These are phyloP conservation scores for Curvularia hawaiiensis DNA, from an alignment of 2,329 filamentous ascomycete species.

Conservation along the genomic window DNA sequence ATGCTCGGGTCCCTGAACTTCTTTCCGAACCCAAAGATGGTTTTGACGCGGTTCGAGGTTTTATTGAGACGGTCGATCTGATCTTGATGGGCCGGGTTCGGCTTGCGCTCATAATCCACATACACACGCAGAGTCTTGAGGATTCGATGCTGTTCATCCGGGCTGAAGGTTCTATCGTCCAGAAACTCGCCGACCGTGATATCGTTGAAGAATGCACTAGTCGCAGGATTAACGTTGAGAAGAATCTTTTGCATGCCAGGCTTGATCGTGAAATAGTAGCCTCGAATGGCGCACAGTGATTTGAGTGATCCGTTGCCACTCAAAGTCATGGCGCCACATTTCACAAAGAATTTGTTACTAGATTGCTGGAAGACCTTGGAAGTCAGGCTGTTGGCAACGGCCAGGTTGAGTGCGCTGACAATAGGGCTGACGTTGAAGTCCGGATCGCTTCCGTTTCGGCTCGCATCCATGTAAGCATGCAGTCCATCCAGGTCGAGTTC, in stretches of 20 bases:
- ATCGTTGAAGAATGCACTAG: conserved; percentile 17
- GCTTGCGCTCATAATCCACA: not conserved
- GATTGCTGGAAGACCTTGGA: conserved; percentile 3
- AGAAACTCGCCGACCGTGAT: conserved; percentile 18
- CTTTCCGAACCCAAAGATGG: not conserved
- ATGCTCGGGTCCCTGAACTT: not conserved
- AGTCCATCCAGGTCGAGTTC: not conserved
- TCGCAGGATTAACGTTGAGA: conserved; percentile 17
- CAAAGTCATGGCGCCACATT: not conserved
- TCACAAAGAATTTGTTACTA: conserved; percentile 17
- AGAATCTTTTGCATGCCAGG: conserved; percentile 16
- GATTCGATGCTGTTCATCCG: not conserved
- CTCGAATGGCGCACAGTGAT: conserved; percentile 17
- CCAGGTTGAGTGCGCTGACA: conserved; percentile 6
- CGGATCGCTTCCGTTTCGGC: not conserved
- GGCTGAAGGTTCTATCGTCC: conserved; percentile 1
- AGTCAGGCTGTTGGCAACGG: conserved; percentile 8
- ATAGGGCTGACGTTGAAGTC: not conserved
- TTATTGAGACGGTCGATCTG: not conserved
- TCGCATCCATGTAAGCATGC: not conserved
- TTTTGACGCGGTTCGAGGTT: not conserved
- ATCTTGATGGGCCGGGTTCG: not conserved
- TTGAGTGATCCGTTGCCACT: not conserved
- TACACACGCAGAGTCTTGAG: conserved; percentile 6
- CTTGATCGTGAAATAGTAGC: conserved; percentile 20